A percentile compares a stretch with the other conserved stretches of the same genome.
These are phyloP conservation scores for Lactarius hengduanensis DNA, from an alignment of 768 basidiomycete species.

Conservation along the genomic window DNA sequence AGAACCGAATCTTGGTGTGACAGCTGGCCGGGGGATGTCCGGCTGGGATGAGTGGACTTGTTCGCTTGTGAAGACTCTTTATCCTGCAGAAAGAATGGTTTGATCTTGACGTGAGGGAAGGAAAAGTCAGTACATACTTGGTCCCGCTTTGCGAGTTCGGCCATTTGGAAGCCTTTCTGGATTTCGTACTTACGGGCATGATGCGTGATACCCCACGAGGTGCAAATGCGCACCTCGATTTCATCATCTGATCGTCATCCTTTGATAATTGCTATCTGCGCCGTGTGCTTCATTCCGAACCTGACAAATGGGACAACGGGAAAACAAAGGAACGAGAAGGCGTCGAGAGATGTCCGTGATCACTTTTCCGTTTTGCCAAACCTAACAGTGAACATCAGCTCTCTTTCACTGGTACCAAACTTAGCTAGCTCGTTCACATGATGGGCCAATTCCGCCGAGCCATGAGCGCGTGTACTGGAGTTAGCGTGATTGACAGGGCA, in stretches of 20 bases:
- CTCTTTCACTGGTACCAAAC: too few species aligned
- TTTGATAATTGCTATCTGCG: slow-evolving; percentile 70
- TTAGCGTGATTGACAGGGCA: background rate
- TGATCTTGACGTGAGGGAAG: background rate
- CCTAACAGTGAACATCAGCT: too few species aligned
- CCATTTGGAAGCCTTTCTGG: slow-evolving; percentile 52
- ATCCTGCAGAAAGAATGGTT: slow-evolving; percentile 45
- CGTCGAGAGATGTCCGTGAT: slow-evolving; percentile 6
- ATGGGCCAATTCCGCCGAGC: too few species aligned
- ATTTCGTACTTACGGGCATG: slow-evolving; percentile 39
- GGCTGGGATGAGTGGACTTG: slow-evolving; percentile 29
- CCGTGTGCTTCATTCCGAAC: slow-evolving; percentile 60
- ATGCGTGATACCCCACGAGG: background rate
- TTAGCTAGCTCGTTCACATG: too few species aligned
- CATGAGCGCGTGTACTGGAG: background rate
- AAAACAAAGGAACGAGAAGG: background rate
- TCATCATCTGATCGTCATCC: slow-evolving; percentile 47
- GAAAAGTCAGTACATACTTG: slow-evolving; percentile 38
- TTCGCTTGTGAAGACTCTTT: slow-evolving; percentile 57
- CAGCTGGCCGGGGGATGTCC: slow-evolving; percentile 24
- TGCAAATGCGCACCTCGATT: slow-evolving; percentile 32
- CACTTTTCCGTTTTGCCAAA: too few species aligned
- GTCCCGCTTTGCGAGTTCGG: slow-evolving; percentile 57
- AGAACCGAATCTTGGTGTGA: slow-evolving; percentile 47
- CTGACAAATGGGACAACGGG: slow-evolving; percentile 18